Evolutionary conservation across 805 yeast genomes (phyloP).

Genomic region (Metschnikowia borealis): DNA sequence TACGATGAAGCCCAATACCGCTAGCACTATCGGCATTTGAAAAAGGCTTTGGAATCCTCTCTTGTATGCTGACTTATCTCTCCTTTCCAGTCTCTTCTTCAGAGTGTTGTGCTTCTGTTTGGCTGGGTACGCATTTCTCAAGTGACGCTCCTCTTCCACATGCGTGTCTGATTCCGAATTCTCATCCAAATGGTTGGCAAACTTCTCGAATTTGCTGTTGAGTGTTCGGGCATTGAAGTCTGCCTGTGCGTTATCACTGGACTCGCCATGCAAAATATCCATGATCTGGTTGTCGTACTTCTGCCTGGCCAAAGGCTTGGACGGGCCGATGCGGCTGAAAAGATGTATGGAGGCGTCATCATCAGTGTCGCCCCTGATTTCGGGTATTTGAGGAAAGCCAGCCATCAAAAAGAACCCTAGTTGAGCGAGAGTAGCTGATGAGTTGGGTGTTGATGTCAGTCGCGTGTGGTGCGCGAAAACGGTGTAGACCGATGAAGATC

Average conservation of each 20-base stretch:
- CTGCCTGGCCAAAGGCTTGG: slow-evolving; percentile 27
- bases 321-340: slow-evolving; percentile 34
- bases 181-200: slow-evolving; percentile 11
- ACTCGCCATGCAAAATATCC: slow-evolving; percentile 7
- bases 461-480: slow-evolving; percentile 1
- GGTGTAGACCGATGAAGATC: background rate
- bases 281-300: slow-evolving; percentile 12
- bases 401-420: slow-evolving; percentile 10
- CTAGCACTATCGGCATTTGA: background rate
- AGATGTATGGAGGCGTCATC: slow-evolving; percentile 42
- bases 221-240: slow-evolving; percentile 7
- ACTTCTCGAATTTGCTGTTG: slow-evolving; percentile 18
- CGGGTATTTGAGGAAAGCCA: slow-evolving; percentile 35
- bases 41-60: background rate
- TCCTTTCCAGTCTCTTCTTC: background rate
- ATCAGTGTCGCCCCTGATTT: slow-evolving; percentile 36
- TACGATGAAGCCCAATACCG: slow-evolving; percentile 4
- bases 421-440: background rate
- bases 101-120: background rate
- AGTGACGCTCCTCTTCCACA: slow-evolving; percentile 9
- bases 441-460: background rate
- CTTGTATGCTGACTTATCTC: background rate
- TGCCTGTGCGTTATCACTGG: slow-evolving; percentile 4
- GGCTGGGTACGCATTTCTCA: background rate
- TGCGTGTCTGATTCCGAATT: slow-evolving; percentile 10